phyloP scores from a whole-genome alignment of 2,329 filamentous ascomycete genomes.

The Fusarium graminum region DNA sequence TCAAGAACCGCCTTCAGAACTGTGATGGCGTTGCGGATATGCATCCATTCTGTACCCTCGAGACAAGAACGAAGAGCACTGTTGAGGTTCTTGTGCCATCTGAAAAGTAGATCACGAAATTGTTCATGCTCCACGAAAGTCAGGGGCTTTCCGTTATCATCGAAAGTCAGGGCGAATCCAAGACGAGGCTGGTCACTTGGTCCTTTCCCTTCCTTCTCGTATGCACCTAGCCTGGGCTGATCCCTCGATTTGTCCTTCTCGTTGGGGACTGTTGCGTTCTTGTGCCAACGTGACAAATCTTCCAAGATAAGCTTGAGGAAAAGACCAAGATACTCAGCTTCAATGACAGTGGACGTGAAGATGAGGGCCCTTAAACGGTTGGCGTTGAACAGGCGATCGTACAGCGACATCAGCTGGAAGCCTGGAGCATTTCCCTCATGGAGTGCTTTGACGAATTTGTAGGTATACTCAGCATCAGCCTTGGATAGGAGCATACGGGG shows the following conservation, averaged over 20 bases:
- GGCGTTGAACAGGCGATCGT: conserved; percentile 86
- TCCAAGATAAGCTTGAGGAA: conserved; percentile 87
- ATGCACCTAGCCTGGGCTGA: conserved; percentile 75
- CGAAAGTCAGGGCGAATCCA: conserved; percentile 83
- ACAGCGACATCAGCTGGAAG: conserved; percentile 86
- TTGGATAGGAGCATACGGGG: conserved; percentile 87
- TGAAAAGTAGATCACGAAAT: conserved; percentile 86
- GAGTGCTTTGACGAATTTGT: conserved; percentile 86
- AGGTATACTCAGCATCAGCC: conserved; percentile 89
- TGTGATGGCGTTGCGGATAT: conserved; percentile 95
- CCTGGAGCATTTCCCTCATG: conserved; percentile 87
- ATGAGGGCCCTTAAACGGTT: conserved; percentile 85
- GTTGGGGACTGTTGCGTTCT: conserved; percentile 70
- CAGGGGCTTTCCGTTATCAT: conserved; percentile 74
- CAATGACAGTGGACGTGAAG: conserved; percentile 88
- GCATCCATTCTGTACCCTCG: conserved; percentile 91
- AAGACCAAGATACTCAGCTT: conserved; percentile 92
- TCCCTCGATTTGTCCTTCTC: conserved; percentile 56
- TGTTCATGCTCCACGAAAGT: conserved; percentile 85
- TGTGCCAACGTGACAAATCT: conserved; percentile 88
- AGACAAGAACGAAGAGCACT: conserved; percentile 85
- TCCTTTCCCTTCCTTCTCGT: conserved; percentile 80
- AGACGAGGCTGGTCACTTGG: conserved; percentile 68
- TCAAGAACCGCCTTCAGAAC: conserved; percentile 85
- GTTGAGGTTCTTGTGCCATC: conserved; percentile 89